Evolutionary conservation across 2,329 filamentous ascomycete species (phyloP).

Genomic region (Pyricularia grisea): DNA sequence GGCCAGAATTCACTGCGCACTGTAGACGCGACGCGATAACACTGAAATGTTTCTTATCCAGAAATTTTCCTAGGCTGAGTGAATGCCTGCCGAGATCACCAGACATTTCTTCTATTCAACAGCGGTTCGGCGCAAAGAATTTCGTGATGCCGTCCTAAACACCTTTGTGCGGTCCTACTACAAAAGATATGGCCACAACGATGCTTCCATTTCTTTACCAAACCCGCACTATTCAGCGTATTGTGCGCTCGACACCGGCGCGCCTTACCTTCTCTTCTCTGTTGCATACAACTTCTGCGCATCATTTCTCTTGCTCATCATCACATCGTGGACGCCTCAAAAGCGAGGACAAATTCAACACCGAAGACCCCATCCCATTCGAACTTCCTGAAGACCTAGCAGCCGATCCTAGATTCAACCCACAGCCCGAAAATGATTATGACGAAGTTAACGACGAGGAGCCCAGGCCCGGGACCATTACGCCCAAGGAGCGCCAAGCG

Average conservation of each 20-base stretch:
- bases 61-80: not conserved
- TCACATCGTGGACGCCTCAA: not conserved
- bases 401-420: slow-evolving; percentile 13
- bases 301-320: not conserved
- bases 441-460: slow-evolving; percentile 9
- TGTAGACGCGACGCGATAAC: not conserved
- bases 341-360: slow-evolving; percentile 5
- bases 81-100: not conserved
- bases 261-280: slow-evolving; percentile 18
- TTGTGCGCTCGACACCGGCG: slow-evolving; percentile 14
- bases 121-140: not conserved
- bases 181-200: slow-evolving; percentile 36
- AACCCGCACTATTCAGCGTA: slow-evolving; percentile 50
- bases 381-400: slow-evolving; percentile 30
- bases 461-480: slow-evolving; percentile 43
- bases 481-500: slow-evolving; percentile 37
- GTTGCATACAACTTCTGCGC: slow-evolving; percentile 14
- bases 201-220: slow-evolving; percentile 63
- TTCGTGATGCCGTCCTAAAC: not conserved
- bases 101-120: not conserved
- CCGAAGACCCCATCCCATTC: slow-evolving; percentile 38
- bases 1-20: not conserved
- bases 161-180: not conserved
- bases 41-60: not conserved
- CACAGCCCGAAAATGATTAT: slow-evolving; percentile 12